These are phyloP conservation scores for Flagelloscypha sp. DNA, from an alignment of 768 basidiomycete species.

Conservation along the genomic window DNA sequence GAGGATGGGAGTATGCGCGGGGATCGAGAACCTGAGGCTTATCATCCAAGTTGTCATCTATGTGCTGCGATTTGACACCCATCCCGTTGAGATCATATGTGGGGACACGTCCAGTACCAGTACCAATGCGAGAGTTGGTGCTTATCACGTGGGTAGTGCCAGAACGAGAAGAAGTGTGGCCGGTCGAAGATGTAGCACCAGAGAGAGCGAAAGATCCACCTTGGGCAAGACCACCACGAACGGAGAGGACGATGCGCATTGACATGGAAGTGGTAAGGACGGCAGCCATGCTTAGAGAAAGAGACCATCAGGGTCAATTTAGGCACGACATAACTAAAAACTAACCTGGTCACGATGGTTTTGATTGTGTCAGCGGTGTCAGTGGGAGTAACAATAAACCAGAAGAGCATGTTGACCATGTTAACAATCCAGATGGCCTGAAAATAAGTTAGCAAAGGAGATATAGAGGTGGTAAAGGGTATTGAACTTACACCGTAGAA, in stretches of 20 bases:
- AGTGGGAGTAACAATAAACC: conserved; percentile 73
- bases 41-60: conserved; percentile 47
- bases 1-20: conserved; percentile 23
- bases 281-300: conserved; percentile 57
- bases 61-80: conserved; percentile 22
- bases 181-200: conserved; percentile 26
- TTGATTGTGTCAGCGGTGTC: conserved; percentile 57
- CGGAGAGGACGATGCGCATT: conserved; percentile 76
- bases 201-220: conserved; percentile 67
- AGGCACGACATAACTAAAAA: not conserved
- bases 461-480: not conserved
- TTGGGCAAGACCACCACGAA: conserved; percentile 63
- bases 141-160: conserved; percentile 43
- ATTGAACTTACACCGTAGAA: conserved; percentile 56
- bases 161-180: conserved; percentile 33
- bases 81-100: conserved; percentile 26
- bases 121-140: conserved; percentile 27
- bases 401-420: conserved; percentile 78
- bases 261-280: conserved; percentile 85
- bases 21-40: conserved; percentile 39
- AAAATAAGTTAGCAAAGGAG: conserved; percentile 6
- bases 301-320: conserved; percentile 1
- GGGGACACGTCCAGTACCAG: conserved; percentile 20
- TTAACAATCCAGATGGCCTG: conserved; percentile 73
- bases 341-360: conserved; percentile 66